Percentiles rank a stretch among this genome's conserved stretches.
Evolutionary conservation across 169 alveolate species (phyloP).

Genomic region (Cryptosporidium canis): DNA sequence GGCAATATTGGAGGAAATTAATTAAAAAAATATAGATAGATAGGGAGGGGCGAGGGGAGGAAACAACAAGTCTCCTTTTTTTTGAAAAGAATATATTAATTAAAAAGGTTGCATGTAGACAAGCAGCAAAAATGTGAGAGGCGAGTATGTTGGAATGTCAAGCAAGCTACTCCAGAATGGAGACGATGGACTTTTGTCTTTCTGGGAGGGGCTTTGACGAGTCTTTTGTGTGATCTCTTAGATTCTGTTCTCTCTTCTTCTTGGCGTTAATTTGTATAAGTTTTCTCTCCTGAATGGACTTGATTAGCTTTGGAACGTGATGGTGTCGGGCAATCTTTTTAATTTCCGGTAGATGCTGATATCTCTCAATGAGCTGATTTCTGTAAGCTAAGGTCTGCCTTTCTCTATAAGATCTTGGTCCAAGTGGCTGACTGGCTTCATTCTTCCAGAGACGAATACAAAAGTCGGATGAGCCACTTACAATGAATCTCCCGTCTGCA

Average conservation of each 20-base stretch:
- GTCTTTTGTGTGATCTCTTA: constrained; percentile 46
- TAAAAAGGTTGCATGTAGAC: background rate
- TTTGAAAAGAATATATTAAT: too few relatives aligned
- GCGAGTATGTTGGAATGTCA: background rate
- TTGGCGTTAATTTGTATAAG: constrained; percentile 78
- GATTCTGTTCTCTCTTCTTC: constrained; percentile 78
- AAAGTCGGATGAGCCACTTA: constrained; percentile 97
- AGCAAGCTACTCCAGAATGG: constrained; percentile 7
- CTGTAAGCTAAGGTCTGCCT: constrained; percentile 87
- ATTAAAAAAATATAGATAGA: background rate
- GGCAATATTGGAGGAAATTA: background rate
- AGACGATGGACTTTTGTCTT: constrained; percentile 52
- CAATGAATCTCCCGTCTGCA: constrained; percentile 93
- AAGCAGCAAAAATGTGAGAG: background rate
- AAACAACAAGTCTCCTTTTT: too few relatives aligned
- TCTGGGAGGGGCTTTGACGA: constrained; percentile 42
- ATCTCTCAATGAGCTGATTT: constrained; percentile 83
- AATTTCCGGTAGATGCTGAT: constrained; percentile 84
- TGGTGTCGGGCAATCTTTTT: constrained; percentile 87
- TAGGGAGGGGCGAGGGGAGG: too few relatives aligned
- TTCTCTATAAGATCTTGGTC: constrained; percentile 80
- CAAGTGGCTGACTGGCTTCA: constrained; percentile 85
- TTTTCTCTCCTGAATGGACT: constrained; percentile 80
- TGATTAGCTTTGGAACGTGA: constrained; percentile 86
- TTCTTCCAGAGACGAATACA: constrained; percentile 97